Conservation (phyloP, 441 rosid genomes). For the Brassica hybrid region DNA sequence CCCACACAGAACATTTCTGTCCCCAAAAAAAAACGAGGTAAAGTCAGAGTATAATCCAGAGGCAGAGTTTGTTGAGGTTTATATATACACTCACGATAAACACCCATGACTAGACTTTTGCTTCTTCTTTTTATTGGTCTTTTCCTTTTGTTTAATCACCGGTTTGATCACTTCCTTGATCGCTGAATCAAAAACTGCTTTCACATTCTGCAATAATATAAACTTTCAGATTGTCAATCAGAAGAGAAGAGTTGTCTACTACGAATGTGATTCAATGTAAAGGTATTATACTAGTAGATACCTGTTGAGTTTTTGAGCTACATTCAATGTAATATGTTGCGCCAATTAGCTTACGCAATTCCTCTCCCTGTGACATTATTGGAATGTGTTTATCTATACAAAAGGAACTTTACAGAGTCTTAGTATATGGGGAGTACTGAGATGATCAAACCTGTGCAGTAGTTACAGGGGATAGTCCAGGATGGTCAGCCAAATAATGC, state of each 20-base stretch:
- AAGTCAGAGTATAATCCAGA: background rate
- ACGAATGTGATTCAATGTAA: conserved; percentile 13
- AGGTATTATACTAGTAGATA: background rate
- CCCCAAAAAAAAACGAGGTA: conserved; percentile 4
- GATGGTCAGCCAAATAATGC: conserved; percentile 96
- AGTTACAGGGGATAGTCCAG: conserved; percentile 92
- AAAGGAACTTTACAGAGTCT: background rate
- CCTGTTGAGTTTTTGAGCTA: conserved; percentile 99
- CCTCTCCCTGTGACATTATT: conserved; percentile 78
- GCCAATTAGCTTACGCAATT: conserved; percentile 90
- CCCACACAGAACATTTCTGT: conserved; percentile 36
- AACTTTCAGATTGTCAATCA: conserved; percentile 16
- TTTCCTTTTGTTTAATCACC: conserved; percentile 74
- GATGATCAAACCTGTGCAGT: conserved; percentile 74
- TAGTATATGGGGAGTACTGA: background rate
- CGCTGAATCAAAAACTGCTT: conserved; percentile 95
- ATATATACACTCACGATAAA: conserved; percentile 63
- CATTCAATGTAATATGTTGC: conserved; percentile 94
- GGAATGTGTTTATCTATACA: conserved; percentile 18
- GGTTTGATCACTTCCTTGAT: conserved; percentile 95
- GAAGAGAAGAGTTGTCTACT: conserved; percentile 16
- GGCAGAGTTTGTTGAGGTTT: conserved; percentile 19
- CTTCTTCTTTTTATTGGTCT: conserved; percentile 46
- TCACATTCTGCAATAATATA: conserved; percentile 72
- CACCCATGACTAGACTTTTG: conserved; percentile 70